Percentiles rank a stretch among this genome's conserved stretches.
Conservation (phyloP, 108 stramenopile species). For the Aurantiochytrium sp. region DNA sequence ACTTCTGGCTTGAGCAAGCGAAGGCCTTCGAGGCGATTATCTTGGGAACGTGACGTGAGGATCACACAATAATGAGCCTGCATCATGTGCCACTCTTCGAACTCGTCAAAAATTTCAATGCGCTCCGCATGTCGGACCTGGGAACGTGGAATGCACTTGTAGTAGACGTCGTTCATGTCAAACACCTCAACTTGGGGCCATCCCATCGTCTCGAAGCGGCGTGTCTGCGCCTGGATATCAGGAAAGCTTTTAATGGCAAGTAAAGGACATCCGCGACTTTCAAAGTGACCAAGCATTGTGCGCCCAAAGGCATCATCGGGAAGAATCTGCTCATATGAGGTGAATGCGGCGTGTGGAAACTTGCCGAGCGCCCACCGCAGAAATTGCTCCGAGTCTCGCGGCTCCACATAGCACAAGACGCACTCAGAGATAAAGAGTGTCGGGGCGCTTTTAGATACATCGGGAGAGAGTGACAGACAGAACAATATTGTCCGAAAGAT, state of each 20-base stretch:
- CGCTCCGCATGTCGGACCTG: neutral
- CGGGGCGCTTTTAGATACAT: neutral
- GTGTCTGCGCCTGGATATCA: neutral
- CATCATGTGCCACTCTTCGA: constrained; percentile 19
- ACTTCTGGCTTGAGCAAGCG: neutral
- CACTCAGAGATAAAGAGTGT: constrained; percentile 21
- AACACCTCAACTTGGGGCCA: neutral
- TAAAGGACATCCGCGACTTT: neutral
- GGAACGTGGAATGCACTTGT: neutral
- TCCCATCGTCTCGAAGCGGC: neutral
- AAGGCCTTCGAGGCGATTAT: neutral
- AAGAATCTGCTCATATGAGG: constrained; percentile 8
- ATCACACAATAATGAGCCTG: neutral
- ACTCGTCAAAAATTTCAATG: neutral
- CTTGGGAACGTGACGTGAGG: neutral
- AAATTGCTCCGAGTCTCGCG: neutral
- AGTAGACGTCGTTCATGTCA: neutral
- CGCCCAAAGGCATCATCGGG: constrained; percentile 8
- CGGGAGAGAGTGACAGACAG: too few relatives aligned
- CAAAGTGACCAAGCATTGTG: neutral
- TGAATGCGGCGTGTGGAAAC: neutral
- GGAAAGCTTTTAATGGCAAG: neutral
- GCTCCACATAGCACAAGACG: neutral
- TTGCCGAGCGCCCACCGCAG: neutral
- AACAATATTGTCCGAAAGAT: too few relatives aligned